These are phyloP conservation scores for Arthroderma sp. DNA, from an alignment of 2,329 filamentous ascomycete species.

Conservation along the genomic window DNA sequence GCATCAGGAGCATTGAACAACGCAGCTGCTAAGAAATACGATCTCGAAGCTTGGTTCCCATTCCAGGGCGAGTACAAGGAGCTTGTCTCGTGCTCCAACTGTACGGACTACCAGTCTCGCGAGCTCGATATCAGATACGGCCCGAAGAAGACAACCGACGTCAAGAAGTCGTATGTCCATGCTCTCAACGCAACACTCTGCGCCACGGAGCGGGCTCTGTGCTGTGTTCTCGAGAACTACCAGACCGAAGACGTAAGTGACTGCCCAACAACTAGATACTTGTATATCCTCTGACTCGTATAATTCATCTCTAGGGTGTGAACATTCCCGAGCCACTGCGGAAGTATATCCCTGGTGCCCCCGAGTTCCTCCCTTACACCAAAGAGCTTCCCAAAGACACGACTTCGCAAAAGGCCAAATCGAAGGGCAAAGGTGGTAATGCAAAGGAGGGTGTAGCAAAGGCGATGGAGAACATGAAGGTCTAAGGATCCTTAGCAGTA, in stretches of 20 bases:
- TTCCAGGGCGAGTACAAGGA: slow-evolving; percentile 98
- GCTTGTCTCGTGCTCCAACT: slow-evolving; percentile 94
- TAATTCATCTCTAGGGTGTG: slow-evolving; percentile 44
- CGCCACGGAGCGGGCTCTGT: slow-evolving; percentile 82
- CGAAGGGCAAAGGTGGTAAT: slow-evolving; percentile 21
- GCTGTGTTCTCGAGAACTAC: slow-evolving; percentile 93
- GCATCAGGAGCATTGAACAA: slow-evolving; percentile 95
- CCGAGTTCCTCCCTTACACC: slow-evolving; percentile 76
- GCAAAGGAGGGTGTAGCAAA: slow-evolving; percentile 24
- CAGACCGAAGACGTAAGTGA: slow-evolving; percentile 65
- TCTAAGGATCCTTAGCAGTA: slow-evolving; percentile 15
- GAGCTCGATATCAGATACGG: slow-evolving; percentile 89
- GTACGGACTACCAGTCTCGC: slow-evolving; percentile 91
- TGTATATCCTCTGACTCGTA: slow-evolving; percentile 12
- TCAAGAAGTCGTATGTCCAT: slow-evolving; percentile 88
- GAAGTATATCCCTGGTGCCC: slow-evolving; percentile 80
- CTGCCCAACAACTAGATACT: neutral
- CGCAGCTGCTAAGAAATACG: slow-evolving; percentile 79
- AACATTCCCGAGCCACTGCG: slow-evolving; percentile 69
- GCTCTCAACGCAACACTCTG: slow-evolving; percentile 80
- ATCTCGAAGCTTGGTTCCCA: slow-evolving; percentile 92
- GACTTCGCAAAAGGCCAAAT: slow-evolving; percentile 46
- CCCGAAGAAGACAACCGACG: slow-evolving; percentile 69
- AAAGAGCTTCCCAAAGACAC: slow-evolving; percentile 73
- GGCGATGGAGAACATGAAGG: slow-evolving; percentile 29